phyloP scores from a whole-genome alignment of 345 rosid species.

The Lagerstroemia speciosa region DNA sequence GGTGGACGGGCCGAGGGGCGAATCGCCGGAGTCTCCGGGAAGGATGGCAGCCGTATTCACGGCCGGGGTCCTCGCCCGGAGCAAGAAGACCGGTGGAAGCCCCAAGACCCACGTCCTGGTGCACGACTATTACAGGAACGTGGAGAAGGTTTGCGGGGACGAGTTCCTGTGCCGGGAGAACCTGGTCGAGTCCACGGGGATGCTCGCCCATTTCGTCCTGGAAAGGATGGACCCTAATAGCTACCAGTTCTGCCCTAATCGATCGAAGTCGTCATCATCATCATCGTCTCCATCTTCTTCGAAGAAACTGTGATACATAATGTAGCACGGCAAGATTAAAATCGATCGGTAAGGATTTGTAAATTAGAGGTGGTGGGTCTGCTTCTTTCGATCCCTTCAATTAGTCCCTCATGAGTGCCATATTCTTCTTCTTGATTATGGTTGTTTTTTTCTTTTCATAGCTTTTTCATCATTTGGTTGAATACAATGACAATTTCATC shows the following conservation, averaged over 20 bases:
- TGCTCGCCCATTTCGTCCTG: slow-evolving; percentile 79
- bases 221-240: slow-evolving; percentile 66
- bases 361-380: slow-evolving; percentile 1
- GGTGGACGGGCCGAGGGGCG: slow-evolving; percentile 92
- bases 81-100: slow-evolving; percentile 56
- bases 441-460: neutral
- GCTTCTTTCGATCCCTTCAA: neutral
- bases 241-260: slow-evolving; percentile 42
- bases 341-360: neutral
- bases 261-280: slow-evolving; percentile 12
- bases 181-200: slow-evolving; percentile 49
- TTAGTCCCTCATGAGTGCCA: neutral
- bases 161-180: slow-evolving; percentile 87
- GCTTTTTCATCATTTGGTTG: too few relatives aligned
- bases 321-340: neutral
- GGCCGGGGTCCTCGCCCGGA: slow-evolving; percentile 81
- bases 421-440: neutral
- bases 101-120: slow-evolving; percentile 72
- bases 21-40: slow-evolving; percentile 61
- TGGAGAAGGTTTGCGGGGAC: slow-evolving; percentile 66
- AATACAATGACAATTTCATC: too few relatives aligned
- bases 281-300: slow-evolving; percentile 3
- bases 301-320: neutral
- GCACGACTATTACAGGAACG: slow-evolving; percentile 76
- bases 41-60: slow-evolving; percentile 90